These are phyloP conservation scores for Candida railenensis DNA, from an alignment of 805 yeast genomes.

Conservation along the genomic window DNA sequence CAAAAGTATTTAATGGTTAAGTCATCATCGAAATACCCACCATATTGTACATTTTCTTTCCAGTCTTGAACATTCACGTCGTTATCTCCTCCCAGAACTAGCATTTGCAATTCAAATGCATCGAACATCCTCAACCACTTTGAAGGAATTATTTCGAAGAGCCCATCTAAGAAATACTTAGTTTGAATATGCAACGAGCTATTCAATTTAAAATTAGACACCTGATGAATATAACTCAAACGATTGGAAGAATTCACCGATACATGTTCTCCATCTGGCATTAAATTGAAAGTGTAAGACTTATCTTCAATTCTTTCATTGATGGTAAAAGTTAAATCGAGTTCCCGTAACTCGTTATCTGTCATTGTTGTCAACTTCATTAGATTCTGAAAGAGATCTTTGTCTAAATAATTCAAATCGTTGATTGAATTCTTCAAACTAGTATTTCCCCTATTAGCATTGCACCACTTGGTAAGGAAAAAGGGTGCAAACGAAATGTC, in stretches of 20 bases:
- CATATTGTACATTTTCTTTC: constrained; percentile 57
- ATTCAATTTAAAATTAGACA: constrained; percentile 80
- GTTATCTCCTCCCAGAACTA: constrained; percentile 76
- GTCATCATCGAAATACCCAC: constrained; percentile 58
- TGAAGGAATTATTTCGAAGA: constrained; percentile 64
- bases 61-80: constrained; percentile 74
- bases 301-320: constrained; percentile 45
- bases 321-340: constrained; percentile 68
- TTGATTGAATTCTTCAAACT: constrained; percentile 62
- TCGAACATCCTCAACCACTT: constrained; percentile 85
- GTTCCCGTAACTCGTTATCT: constrained; percentile 52
- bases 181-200: constrained; percentile 58
- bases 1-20: constrained; percentile 67
- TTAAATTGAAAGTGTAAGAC: constrained; percentile 51
- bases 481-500: constrained; percentile 86
- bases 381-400: constrained; percentile 61
- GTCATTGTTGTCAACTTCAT: constrained; percentile 58
- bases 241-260: constrained; percentile 62
- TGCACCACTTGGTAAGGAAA: constrained; percentile 68
- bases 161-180: constrained; percentile 64
- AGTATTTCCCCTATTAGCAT: constrained; percentile 26
- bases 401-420: constrained; percentile 72
- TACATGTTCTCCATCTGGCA: constrained; percentile 50
- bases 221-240: constrained; percentile 69
- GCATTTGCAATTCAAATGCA: constrained; percentile 75